phyloP scores from a whole-genome alignment of 2,329 filamentous ascomycete species.

The Acrocalymma vagum region DNA sequence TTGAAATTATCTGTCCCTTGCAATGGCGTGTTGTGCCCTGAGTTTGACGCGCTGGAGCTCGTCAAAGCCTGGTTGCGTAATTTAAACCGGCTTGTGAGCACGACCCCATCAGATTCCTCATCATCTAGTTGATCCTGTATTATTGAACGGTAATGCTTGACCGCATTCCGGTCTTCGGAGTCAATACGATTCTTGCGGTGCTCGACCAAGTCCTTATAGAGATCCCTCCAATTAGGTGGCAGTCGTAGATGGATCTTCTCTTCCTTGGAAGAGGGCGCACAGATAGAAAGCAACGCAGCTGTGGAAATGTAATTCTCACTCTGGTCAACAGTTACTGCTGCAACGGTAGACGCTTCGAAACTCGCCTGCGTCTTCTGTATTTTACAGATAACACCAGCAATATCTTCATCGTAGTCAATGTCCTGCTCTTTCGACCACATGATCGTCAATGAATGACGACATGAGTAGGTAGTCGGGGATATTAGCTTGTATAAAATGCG shows the following conservation, averaged over 20 bases:
- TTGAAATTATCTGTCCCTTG: conserved; percentile 52
- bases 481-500: conserved; percentile 74
- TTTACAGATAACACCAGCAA: conserved; percentile 53
- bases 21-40: conserved; percentile 38
- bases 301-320: conserved; percentile 90
- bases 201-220: conserved; percentile 82
- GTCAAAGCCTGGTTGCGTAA: conserved; percentile 45
- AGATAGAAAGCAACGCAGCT: conserved; percentile 81
- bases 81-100: conserved; percentile 79
- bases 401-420: conserved; percentile 51
- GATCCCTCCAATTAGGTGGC: conserved; percentile 81
- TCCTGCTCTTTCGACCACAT: conserved; percentile 80
- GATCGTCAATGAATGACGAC: conserved; percentile 77
- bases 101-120: conserved; percentile 62
- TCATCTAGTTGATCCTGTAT: conserved; percentile 72
- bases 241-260: conserved; percentile 84
- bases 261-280: conserved; percentile 79
- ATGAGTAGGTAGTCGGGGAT: conserved; percentile 77
- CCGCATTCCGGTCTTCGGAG: conserved; percentile 70
- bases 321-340: conserved; percentile 78
- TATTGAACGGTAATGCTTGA: conserved; percentile 74
- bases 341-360: conserved; percentile 78
- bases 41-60: conserved; percentile 34
- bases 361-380: conserved; percentile 59
- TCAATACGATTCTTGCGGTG: conserved; percentile 75